phyloP scores from a whole-genome alignment of 2,329 filamentous ascomycete species.

The Ophiostoma perfectum region DNA sequence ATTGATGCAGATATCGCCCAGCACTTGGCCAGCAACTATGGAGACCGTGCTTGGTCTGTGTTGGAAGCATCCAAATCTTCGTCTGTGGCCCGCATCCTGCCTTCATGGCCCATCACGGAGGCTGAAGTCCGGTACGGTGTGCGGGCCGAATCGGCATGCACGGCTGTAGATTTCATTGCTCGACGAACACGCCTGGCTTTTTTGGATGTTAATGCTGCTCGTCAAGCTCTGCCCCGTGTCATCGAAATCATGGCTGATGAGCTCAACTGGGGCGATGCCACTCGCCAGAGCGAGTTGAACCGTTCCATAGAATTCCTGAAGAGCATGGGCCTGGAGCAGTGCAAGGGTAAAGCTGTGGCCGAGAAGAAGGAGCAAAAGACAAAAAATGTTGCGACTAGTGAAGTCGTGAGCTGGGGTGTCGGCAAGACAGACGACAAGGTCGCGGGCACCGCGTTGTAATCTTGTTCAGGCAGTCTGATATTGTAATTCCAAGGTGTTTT shows the following conservation, averaged over 20 bases:
- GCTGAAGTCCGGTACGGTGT: conserved; percentile 79
- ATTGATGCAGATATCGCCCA: conserved; percentile 88
- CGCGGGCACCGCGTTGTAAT: conserved; percentile 1
- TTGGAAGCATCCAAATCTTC: conserved; percentile 5
- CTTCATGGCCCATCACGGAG: conserved; percentile 21
- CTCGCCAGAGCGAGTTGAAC: conserved; percentile 78
- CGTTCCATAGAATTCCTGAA: conserved; percentile 54
- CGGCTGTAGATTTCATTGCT: conserved; percentile 80
- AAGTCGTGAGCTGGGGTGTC: conserved; percentile 11
- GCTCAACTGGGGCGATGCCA: conserved; percentile 65
- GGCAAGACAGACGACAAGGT: neutral
- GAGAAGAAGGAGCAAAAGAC: conserved; percentile 10
- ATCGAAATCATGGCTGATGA: conserved; percentile 88
- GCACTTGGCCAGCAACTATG: conserved; percentile 81
- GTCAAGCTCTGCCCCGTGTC: conserved; percentile 76
- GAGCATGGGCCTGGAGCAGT: conserved; percentile 57
- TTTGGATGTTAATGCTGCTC: conserved; percentile 82
- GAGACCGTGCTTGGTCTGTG: conserved; percentile 88
- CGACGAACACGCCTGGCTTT: conserved; percentile 81
- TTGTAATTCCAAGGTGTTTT: neutral
- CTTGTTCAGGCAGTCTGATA: neutral
- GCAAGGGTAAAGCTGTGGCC: neutral
- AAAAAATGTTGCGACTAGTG: neutral
- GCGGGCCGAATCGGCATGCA: conserved; percentile 85
- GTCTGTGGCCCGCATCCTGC: conserved; percentile 11